These are phyloP conservation scores for Verticillium nonalfalfae DNA, from an alignment of 2,329 filamentous ascomycete genomes.

Conservation along the genomic window DNA sequence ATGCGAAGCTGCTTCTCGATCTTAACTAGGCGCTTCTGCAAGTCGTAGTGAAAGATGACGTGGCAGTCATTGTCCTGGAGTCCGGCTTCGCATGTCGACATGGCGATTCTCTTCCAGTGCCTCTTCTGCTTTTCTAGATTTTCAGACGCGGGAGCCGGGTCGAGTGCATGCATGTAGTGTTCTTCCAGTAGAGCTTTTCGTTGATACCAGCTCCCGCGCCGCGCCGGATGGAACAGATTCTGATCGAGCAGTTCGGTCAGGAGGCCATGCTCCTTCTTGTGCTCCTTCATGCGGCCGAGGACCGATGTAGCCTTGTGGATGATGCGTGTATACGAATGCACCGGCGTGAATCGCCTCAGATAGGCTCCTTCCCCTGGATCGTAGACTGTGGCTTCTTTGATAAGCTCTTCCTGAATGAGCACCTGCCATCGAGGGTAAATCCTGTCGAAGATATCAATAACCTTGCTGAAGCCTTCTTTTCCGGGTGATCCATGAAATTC, in stretches of 20 bases:
- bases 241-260: conserved; percentile 72
- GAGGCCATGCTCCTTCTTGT: conserved; percentile 69
- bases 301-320: conserved; percentile 80
- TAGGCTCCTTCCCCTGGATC: conserved; percentile 84
- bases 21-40: conserved; percentile 90
- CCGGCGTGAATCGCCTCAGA: conserved; percentile 80
- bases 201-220: conserved; percentile 91
- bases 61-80: conserved; percentile 87
- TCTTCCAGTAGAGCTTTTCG: conserved; percentile 91
- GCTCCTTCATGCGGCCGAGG: conserved; percentile 74
- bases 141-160: conserved; percentile 28
- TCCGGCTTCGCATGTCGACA: conserved; percentile 76
- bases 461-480: conserved; percentile 56
- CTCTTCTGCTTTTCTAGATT: conserved; percentile 58
- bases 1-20: conserved; percentile 80
- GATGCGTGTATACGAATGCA: conserved; percentile 89
- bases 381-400: conserved; percentile 71
- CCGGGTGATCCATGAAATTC: conserved; percentile 70
- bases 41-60: conserved; percentile 85
- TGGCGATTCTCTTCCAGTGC: conserved; percentile 72
- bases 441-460: conserved; percentile 66
- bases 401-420: conserved; percentile 66
- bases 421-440: conserved; percentile 76
- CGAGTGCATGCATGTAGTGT: conserved; percentile 76
- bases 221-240: conserved; percentile 74